These are phyloP conservation scores for Talaromyces nanjingensis DNA, from an alignment of 495 filamentous ascomycete genomes.

Conservation along the genomic window DNA sequence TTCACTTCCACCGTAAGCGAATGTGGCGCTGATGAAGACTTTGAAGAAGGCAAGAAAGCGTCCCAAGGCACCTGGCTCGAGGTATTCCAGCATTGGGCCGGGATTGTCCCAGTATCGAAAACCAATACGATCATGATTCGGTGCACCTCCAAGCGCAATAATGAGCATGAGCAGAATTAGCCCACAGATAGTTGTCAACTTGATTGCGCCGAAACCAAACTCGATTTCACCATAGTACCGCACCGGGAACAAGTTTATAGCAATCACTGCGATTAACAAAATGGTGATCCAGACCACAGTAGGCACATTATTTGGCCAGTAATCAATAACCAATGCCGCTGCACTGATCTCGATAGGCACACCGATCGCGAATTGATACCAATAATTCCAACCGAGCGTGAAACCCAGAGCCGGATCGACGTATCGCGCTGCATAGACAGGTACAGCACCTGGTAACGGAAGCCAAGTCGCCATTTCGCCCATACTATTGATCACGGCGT, in stretches of 20 bases:
- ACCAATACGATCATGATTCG: conserved; percentile 56
- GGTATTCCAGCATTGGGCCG: conserved; percentile 52
- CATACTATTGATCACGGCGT: conserved; percentile 23
- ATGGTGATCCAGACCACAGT: conserved; percentile 64
- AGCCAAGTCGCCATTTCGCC: conserved; percentile 74
- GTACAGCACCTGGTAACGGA: conserved; percentile 65
- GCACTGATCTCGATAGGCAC: conserved; percentile 66
- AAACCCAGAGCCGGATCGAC: conserved; percentile 65
- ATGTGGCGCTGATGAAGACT: conserved; percentile 33
- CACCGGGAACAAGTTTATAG: conserved; percentile 61
- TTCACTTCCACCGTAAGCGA: conserved; percentile 51
- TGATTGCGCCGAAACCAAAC: conserved; percentile 66
- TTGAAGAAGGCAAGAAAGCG: conserved; percentile 37
- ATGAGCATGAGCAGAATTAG: conserved; percentile 60
- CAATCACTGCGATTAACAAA: conserved; percentile 59
- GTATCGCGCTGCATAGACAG: conserved; percentile 64
- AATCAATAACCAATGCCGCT: conserved; percentile 60
- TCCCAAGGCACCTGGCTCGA: conserved; percentile 24
- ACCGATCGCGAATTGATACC: conserved; percentile 49
- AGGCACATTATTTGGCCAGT: conserved; percentile 53
- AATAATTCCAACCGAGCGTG: conserved; percentile 62
- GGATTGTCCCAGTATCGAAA: conserved; percentile 69
- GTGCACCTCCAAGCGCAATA: conserved; percentile 60
- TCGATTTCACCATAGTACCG: conserved; percentile 65
- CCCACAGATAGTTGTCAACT: conserved; percentile 67